Base-by-base conservation (phyloP, 805 yeast genomes). In the Candida tammaniensis region DNA sequence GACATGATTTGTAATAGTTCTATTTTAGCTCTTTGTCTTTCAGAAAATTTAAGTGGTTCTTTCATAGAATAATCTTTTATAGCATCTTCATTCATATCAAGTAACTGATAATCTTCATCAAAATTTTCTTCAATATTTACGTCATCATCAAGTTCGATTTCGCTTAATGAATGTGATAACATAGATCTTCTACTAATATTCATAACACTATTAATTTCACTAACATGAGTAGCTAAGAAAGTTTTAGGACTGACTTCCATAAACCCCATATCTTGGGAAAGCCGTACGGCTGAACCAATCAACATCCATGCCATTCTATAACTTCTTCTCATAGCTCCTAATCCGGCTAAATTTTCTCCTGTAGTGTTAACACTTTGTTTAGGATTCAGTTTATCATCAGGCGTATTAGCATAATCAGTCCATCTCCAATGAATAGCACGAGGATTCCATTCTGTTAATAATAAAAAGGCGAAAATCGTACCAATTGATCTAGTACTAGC, bases 361-460 rank as follows among this genome's bases (percentile, higher is more conserved):
- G 61, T 68, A 16, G 21, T 27, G 15, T 19, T 27, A 17, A 20
- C 9, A 10, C 14, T 22, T 12, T 9, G 10, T n/a, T 27, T 26
- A 7, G 30, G 39, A n/a, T n/a, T n/a, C n/a, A n/a, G n/a, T n/a
- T n/a, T n/a, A 36, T 72, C 78, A 7, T 73, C 80, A 0, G 75
- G 68, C 31, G 63, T 58, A 47, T 82, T 82, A 1, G 91, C 95
- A 59, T 86, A 85, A 58, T 89, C 95, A 1, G 79, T 61, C 85
- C 91, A 78, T 44, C 87, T 64, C 82, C 88, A 82, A 56, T 88
- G 96, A 40, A 88, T 87, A 3, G 96, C 95, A 35, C 96, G 66
- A 3, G 96, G 96, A 48, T 88, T 87, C 98, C 98, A 89, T 56
- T 91, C 97, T 0, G 96, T 85, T 47, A 86, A 82, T 12, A 89